phyloP scores from a whole-genome alignment of 768 basidiomycete species.

The Tricholoma sp. region DNA sequence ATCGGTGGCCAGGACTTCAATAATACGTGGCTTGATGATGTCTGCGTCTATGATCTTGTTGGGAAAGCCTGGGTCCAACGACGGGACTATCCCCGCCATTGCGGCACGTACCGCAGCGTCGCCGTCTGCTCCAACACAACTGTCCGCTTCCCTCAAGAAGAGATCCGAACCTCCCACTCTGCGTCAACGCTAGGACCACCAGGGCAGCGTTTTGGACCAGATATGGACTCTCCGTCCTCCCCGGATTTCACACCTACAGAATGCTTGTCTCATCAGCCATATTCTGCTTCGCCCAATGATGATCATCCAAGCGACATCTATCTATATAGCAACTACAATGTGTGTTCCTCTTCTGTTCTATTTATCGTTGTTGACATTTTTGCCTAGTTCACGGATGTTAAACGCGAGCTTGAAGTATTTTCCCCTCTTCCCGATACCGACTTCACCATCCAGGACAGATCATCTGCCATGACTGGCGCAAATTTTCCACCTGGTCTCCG shows the following conservation, averaged over 20 bases:
- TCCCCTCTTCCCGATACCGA: constrained; percentile 71
- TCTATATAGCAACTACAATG: constrained; percentile 96
- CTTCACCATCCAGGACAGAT: constrained; percentile 78
- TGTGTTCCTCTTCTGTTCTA: constrained; percentile 30
- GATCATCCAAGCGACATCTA: constrained; percentile 83
- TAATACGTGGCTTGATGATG: constrained; percentile 91
- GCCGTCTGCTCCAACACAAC: constrained; percentile 69
- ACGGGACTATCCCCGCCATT: constrained; percentile 84
- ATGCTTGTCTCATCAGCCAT: constrained; percentile 65
- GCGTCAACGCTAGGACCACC: constrained; percentile 45
- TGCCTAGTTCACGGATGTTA: constrained; percentile 84
- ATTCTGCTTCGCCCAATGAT: constrained; percentile 64
- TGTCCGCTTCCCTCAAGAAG: constrained; percentile 67
- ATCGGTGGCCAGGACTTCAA: constrained; percentile 94
- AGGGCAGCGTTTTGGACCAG: constrained; percentile 54
- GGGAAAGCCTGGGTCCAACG: constrained; percentile 72
- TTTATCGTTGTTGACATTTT: constrained; percentile 9
- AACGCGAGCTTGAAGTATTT: constrained; percentile 91
- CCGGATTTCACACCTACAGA: constrained; percentile 54
- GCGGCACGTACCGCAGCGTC: constrained; percentile 93
- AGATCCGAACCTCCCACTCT: constrained; percentile 37
- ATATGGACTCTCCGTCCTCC: constrained; percentile 33
- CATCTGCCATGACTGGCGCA: constrained; percentile 71
- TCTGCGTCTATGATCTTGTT: constrained; percentile 82
- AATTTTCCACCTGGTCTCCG: constrained; percentile 91